Evolutionary conservation across 495 filamentous ascomycete genomes (phyloP).

Genomic region (Penicillium paradoxum): DNA sequence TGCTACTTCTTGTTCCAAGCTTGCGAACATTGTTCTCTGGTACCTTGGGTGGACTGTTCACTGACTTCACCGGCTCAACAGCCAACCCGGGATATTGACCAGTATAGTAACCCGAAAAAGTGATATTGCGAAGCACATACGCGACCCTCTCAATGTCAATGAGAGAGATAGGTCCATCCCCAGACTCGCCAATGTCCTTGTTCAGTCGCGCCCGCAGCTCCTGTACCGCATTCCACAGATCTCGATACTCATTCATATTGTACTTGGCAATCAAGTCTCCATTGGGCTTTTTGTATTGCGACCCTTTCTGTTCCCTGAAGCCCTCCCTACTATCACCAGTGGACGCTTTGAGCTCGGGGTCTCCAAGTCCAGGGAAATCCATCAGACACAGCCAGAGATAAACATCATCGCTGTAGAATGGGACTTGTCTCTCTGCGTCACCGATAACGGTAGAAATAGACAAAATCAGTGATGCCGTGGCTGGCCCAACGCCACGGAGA

Average conservation of each 20-base stretch:
- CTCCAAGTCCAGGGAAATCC: constrained; percentile 10
- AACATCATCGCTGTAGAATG: constrained; percentile 75
- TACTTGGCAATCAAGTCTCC: constrained; percentile 58
- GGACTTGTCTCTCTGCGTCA: constrained; percentile 34
- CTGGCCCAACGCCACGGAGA: constrained; percentile 65
- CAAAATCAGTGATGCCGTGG: constrained; percentile 68
- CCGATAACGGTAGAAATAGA: constrained; percentile 48
- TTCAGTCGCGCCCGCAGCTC: constrained; percentile 45
- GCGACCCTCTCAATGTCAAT: constrained; percentile 64
- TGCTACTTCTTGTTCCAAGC: not conserved
- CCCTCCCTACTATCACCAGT: not conserved
- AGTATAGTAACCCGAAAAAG: constrained; percentile 20
- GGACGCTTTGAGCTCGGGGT: not conserved
- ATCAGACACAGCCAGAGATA: constrained; percentile 58
- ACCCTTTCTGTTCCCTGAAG: constrained; percentile 22
- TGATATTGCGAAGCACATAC: constrained; percentile 48
- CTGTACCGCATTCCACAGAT: constrained; percentile 43
- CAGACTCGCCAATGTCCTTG: not conserved
- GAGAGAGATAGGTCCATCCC: constrained; percentile 35
- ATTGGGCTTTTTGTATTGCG: constrained; percentile 27
- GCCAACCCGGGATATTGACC: not conserved
- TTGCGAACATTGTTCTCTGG: not conserved
- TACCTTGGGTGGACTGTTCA: not conserved
- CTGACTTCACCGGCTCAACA: not conserved
- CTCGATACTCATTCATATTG: constrained; percentile 56